phyloP scores from a whole-genome alignment of 495 filamentous ascomycete genomes.

The Penicillium bialowiezense region DNA sequence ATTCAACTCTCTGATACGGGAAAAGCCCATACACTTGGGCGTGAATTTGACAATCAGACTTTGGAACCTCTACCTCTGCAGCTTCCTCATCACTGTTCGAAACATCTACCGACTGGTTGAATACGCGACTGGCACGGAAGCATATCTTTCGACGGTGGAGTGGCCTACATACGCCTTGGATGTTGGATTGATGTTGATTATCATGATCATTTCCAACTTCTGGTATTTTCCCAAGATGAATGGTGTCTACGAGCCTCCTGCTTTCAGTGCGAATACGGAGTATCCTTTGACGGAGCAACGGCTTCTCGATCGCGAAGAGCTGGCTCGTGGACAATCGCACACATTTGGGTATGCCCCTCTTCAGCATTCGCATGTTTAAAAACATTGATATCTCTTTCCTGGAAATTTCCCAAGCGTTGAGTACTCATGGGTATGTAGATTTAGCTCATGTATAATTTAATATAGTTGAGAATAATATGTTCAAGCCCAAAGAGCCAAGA shows the following conservation, averaged over 20 bases:
- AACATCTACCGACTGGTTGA: conserved; percentile 58
- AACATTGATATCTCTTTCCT: too few species aligned
- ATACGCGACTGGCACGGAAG: conserved; percentile 40
- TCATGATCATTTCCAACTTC: conserved; percentile 8
- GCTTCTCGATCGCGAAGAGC: neutral
- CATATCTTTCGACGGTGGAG: conserved; percentile 48
- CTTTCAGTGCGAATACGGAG: neutral
- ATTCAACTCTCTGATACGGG: neutral
- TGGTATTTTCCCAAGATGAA: conserved; percentile 10
- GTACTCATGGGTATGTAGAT: too few species aligned
- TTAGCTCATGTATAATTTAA: too few species aligned
- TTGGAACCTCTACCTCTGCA: conserved; percentile 1
- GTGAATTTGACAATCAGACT: neutral
- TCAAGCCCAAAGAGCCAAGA: too few species aligned
- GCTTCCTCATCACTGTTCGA: conserved; percentile 44
- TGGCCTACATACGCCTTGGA: conserved; percentile 52
- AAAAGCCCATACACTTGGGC: neutral
- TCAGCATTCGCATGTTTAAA: too few species aligned
- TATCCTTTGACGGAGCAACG: neutral
- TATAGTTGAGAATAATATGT: too few species aligned
- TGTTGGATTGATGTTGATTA: conserved; percentile 49
- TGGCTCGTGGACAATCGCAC: neutral
- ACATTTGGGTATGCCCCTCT: neutral
- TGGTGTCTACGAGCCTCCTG: neutral
- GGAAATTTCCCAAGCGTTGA: too few species aligned